A percentile compares a stretch with the other conserved stretches of the same genome.
Evolutionary conservation across 306 rosid genomes (phyloP).

Genomic region (Abrus pulchellus): DNA sequence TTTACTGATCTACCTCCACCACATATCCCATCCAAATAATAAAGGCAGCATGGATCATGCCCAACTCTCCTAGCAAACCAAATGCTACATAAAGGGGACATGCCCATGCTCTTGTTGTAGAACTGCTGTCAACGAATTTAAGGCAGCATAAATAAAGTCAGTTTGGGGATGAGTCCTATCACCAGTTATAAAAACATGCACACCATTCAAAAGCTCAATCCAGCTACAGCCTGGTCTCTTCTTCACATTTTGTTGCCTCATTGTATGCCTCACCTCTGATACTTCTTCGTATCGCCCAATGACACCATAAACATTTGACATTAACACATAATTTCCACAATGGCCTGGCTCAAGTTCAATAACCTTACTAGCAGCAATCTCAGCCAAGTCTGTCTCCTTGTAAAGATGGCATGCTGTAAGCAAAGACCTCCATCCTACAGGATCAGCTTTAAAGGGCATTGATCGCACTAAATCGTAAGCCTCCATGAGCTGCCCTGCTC

Average conservation of each 20-base stretch:
- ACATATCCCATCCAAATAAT: slow-evolving; percentile 22
- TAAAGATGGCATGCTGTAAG: slow-evolving; percentile 79
- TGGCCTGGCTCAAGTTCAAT: slow-evolving; percentile 77
- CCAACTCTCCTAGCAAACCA: slow-evolving; percentile 25
- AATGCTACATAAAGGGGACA: slow-evolving; percentile 53
- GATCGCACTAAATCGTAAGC: slow-evolving; percentile 64
- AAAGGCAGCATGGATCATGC: slow-evolving; percentile 20
- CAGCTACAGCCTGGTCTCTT: slow-evolving; percentile 89
- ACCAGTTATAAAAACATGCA: slow-evolving; percentile 72
- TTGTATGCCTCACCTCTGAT: slow-evolving; percentile 68
- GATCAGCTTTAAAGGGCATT: slow-evolving; percentile 73
- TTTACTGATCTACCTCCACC: not conserved
- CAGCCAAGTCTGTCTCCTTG: slow-evolving; percentile 71
- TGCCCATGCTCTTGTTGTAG: slow-evolving; percentile 68
- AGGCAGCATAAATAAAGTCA: slow-evolving; percentile 61
- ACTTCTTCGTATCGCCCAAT: slow-evolving; percentile 77
- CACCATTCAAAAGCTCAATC: slow-evolving; percentile 85
- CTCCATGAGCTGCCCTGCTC: slow-evolving; percentile 71
- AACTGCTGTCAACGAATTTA: slow-evolving; percentile 74
- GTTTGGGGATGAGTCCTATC: slow-evolving; percentile 75
- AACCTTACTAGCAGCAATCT: slow-evolving; percentile 65
- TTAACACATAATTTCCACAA: slow-evolving; percentile 81
- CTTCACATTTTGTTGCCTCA: slow-evolving; percentile 80
- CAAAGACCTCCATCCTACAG: slow-evolving; percentile 85
- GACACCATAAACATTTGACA: slow-evolving; percentile 79